phyloP scores from a whole-genome alignment of 495 filamentous ascomycete genomes.

The Tuber indicum region DNA sequence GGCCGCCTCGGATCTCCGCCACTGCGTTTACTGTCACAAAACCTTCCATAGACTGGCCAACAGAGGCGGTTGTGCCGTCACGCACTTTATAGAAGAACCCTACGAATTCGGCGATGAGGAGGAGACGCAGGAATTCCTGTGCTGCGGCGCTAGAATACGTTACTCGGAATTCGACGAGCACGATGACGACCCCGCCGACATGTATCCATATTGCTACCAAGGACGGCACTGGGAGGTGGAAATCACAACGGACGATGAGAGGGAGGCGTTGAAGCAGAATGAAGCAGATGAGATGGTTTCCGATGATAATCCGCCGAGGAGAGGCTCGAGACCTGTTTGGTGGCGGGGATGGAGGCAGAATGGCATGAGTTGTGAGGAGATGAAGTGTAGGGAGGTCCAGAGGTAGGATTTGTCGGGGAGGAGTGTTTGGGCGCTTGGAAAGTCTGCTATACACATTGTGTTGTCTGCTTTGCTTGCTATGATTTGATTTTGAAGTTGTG shows the following conservation, averaged over 20 bases:
- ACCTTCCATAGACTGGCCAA: conserved; percentile 12
- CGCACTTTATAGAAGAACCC: conserved; percentile 11
- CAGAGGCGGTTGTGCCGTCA: not conserved
- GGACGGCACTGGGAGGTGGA: conserved; percentile 19
- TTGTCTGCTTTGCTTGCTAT: not conserved
- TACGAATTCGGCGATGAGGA: not conserved
- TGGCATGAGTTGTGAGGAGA: conserved; percentile 13
- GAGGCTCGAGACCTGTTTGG: conserved; percentile 9
- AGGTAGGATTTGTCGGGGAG: not conserved
- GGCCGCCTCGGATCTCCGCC: conserved; percentile 15
- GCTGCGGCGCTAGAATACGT: conserved; percentile 12
- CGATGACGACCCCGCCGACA: not conserved
- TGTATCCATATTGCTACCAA: conserved; percentile 13
- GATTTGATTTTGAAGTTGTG: not conserved
- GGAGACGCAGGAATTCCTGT: conserved; percentile 4
- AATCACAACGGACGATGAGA: conserved; percentile 24
- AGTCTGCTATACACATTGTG: not conserved
- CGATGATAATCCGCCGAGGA: not conserved
- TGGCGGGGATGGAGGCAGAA: conserved; percentile 24
- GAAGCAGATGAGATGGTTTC: conserved; percentile 9
- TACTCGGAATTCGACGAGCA: conserved; percentile 7
- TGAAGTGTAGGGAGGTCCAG: conserved; percentile 22
- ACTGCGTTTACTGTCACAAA: conserved; percentile 25
- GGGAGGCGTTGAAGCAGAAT: not conserved
- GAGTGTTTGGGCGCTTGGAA: not conserved